A percentile compares a stretch with the other conserved stretches of the same genome.
Conservation (phyloP, 176 grass and related monocot genomes). For the Oryza meridionalis region DNA sequence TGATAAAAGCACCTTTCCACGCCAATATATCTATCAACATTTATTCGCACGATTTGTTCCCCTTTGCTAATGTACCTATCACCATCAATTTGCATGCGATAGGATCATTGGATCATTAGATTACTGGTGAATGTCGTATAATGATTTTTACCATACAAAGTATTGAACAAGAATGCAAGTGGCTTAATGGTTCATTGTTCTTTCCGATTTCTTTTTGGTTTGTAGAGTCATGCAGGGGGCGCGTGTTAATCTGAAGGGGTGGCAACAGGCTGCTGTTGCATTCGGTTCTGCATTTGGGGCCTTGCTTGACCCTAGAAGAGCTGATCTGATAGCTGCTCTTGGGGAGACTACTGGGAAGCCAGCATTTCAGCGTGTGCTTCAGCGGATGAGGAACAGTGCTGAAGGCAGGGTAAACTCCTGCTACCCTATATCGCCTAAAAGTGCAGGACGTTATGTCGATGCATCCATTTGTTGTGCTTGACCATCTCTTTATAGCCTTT, state of each 20-base stretch:
- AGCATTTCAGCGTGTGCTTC: conserved; percentile 73
- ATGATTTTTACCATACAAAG: background rate
- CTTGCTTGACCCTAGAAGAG: conserved; percentile 86
- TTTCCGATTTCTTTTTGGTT: background rate
- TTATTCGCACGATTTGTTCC: background rate
- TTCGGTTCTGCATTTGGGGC: conserved; percentile 86
- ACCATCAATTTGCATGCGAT: background rate
- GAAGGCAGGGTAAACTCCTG: conserved; percentile 76
- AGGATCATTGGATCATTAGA: background rate
- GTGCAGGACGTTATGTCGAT: background rate
- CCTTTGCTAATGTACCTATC: background rate
- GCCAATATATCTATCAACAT: background rate
- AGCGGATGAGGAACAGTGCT: conserved; percentile 72
- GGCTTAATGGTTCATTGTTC: background rate
- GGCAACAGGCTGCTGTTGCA: conserved; percentile 91
- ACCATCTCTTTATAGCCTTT: background rate
- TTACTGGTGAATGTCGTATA: background rate
- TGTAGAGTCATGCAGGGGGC: conserved; percentile 63
- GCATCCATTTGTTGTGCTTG: background rate
- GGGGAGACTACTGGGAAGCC: conserved; percentile 92
- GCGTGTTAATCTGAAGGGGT: conserved; percentile 75
- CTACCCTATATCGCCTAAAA: background rate
- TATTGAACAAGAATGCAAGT: background rate
- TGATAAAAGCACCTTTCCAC: background rate
- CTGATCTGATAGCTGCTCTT: conserved; percentile 91